phyloP scores from a whole-genome alignment of 164 flowering plant genomes.

The Platanus orientalis region DNA sequence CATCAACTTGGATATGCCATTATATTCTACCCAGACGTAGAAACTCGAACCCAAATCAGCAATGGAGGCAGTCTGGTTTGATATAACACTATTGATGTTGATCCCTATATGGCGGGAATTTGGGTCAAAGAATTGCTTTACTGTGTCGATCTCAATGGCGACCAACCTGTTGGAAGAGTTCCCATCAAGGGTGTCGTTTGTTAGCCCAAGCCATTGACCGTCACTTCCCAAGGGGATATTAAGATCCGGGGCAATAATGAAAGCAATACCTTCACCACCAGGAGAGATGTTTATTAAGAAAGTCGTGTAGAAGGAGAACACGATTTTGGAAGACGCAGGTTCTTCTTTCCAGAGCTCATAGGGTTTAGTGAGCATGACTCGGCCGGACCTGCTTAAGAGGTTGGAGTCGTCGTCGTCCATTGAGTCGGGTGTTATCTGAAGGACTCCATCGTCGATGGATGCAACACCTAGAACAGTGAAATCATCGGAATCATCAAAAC shows the following conservation, averaged over 20 bases:
- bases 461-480: slow-evolving; percentile 18
- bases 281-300: slow-evolving; percentile 39
- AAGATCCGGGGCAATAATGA: slow-evolving; percentile 44
- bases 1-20: slow-evolving; percentile 28
- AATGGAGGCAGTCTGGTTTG: slow-evolving; percentile 24
- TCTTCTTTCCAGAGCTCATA: slow-evolving; percentile 27
- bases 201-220: slow-evolving; percentile 59
- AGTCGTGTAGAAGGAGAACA: slow-evolving; percentile 47
- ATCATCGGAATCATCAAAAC: no score
- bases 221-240: slow-evolving; percentile 30
- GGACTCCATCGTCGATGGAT: slow-evolving; percentile 20
- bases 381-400: slow-evolving; percentile 28
- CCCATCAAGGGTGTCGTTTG: slow-evolving; percentile 45
- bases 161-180: slow-evolving; percentile 31
- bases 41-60: slow-evolving; percentile 18
- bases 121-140: slow-evolving; percentile 43
- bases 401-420: slow-evolving; percentile 14
- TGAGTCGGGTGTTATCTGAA: slow-evolving; percentile 40
- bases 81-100: slow-evolving; percentile 42
- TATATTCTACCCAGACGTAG: slow-evolving; percentile 54
- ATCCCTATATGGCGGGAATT: slow-evolving; percentile 63
- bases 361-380: slow-evolving; percentile 15
- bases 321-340: neutral
- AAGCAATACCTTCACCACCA: slow-evolving; percentile 62
- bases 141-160: slow-evolving; percentile 65